Base-by-base conservation (phyloP, 345 rosid species). In the Corchorus olitorius region DNA sequence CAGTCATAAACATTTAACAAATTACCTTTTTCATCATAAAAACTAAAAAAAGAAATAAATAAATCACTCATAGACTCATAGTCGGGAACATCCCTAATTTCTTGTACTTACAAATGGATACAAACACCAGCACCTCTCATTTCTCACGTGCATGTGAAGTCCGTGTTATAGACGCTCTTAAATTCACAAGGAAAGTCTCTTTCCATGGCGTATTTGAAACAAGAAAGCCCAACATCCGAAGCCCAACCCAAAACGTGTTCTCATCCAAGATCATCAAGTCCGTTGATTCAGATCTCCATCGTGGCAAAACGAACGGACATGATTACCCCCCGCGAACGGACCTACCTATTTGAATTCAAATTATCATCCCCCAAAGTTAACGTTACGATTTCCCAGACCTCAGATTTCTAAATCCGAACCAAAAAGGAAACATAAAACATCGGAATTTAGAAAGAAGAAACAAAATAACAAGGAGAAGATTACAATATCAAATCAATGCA, bases 271-370 rank as follows among this genome's bases (percentile, higher is more conserved):
- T 6, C 9, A 74, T 81, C 63, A 33, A 37, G 49, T 45, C 65
- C 69, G 33, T 75, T 48, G 37, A 41, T 41, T 52, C 8, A 3
- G 4, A 35, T 55, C 22, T 4, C 66, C 6, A 12, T 33, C 54
- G 61, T 75, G 80, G 63, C 48, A 52, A 0, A 52, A 37, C 43
- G 8, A 16, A 79, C 80, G 78, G 73, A 17, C 34, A 34, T 2
- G 73, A 70, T 76, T 54, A 48, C 22, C 73, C 63, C 46, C 45
- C 69, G 27, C 66, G 52, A 27, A 27, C 61, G 76, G 49, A 65
- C 73, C 56, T 52, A 72, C 71, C 9, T 2, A 62, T 82, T 82
- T 79, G 80, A 82, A 82, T 82, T 82, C 82, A 76, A 82, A 80
- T 53, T 71, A 9, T 41, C 3, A 45, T 39, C 22, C 20, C 48